Evolutionary conservation across 1,139 yeast species (phyloP), one percentile per base, ranked within the genome.

Genomic region (Saccharomycopsis phalli): DNA sequence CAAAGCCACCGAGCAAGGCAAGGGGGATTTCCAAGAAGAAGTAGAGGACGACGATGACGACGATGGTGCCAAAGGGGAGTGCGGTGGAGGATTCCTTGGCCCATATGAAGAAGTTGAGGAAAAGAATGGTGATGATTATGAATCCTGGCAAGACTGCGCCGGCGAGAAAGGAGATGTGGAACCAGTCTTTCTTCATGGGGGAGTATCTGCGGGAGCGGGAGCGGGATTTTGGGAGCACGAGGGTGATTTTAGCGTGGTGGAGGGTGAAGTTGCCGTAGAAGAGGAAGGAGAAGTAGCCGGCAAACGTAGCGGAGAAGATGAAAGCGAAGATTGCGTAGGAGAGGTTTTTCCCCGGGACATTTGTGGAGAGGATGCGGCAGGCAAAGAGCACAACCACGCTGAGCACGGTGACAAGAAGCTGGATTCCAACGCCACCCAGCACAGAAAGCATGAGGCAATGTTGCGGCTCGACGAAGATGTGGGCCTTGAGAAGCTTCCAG

Each of bases 41-140:
- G 59, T 84, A 80, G 38, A 76, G 58, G 13, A 69, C 52, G 17
- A 80, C 58, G 33, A 81, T 58, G 2, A 72, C 68, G n/a, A 80
- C 61, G 34, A 81, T 68, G 0, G 88, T 77, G 7, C 82, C 78
- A 50, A 83, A 78, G 7, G 95, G 94, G 36, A 84, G 61, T 0
- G 91, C 91, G 39, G 73, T 68, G 0, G 93, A 77, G 1, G 94
- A 78, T 47, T 79, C 80, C 52, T 78, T 71, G 2, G 81, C 80
- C 84, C 91, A 81, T 2, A 82, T 76, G 44, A 84, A 71, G 47
- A 74, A 63, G 56, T 84, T 84, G 46, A 82, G 62, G 20, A 72
- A 56, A 19, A 81, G 57, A 2, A 81, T 65, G 2, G 75, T 62
- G 1, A 71, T 47, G 46, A 82, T 60, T 1, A 78, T 64, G 13